Percentiles rank a stretch among this genome's conserved stretches.
Conservation (phyloP, 768 basidiomycete species). For the Tricholoma sp. region DNA sequence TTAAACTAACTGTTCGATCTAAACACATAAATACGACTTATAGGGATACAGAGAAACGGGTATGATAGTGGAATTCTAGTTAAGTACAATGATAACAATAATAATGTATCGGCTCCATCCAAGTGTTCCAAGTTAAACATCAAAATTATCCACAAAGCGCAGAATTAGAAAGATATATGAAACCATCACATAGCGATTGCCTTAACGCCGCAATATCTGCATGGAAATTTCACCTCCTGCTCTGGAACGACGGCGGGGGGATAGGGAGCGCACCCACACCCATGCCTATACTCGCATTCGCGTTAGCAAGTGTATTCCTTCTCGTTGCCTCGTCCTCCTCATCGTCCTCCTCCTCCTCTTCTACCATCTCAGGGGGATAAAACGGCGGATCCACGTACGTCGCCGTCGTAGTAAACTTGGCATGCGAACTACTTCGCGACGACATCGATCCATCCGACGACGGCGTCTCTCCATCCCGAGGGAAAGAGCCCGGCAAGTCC, state of each 20-base stretch:
- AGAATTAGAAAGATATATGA: not conserved
- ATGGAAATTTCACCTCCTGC: not conserved
- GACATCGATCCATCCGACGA: not conserved
- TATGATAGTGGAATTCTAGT: not conserved
- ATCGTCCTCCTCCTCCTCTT: not conserved
- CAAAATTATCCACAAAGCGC: not conserved
- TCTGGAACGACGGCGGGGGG: slow-evolving; percentile 1
- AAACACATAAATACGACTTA: too few relatives aligned
- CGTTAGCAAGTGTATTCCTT: slow-evolving; percentile 1
- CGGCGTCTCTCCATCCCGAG: not conserved
- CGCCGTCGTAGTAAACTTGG: not conserved
- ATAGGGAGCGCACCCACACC: not conserved
- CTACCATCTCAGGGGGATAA: not conserved
- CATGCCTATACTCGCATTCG: not conserved
- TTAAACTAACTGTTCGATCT: too few relatives aligned
- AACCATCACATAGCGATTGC: too few relatives aligned
- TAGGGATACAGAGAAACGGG: too few relatives aligned
- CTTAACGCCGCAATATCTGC: not conserved
- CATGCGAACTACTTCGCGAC: too few relatives aligned
- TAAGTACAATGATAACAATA: not conserved
- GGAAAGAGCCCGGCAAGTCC: not conserved
- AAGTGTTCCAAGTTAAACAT: not conserved
- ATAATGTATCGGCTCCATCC: not conserved
- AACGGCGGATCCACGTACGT: not conserved
- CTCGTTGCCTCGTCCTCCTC: not conserved